Evolutionary conservation across 768 basidiomycete genomes (phyloP), one percentile per base, ranked within the genome.

Genomic region (Trametes cubensis): DNA sequence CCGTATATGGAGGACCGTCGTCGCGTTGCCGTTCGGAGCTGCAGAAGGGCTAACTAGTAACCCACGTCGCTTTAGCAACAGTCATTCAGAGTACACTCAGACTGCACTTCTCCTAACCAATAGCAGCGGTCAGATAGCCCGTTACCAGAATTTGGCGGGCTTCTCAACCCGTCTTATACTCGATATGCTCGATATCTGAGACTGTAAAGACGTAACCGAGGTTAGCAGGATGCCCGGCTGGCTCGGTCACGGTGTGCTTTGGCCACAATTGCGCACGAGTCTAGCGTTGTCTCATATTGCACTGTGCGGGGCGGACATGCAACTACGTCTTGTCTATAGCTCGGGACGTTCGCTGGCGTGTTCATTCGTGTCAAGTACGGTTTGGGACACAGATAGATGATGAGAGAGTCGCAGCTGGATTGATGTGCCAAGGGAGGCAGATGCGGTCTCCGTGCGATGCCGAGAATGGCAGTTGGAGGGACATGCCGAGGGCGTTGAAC

Each of bases 391-490:
- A 44, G 6, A 44, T 6, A 21, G 20, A 17, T 11, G 51, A 49
- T 18, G 48, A 25, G 23, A 34, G 18, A 18, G 13, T 1, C 55
- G 45, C 30, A 48, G 55, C 17, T 45, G 55, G 17, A 21, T 23
- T 57, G 56, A 48, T 57, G 46, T 47, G 55, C 28, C 44, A 47
- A 45, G 48, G n/a, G 26, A 26, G 25, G 25, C 5, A 17, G 34
- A 34, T 34, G 11, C 34, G 34, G 34, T 34, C 34, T 34, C 34
- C 34, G 34, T 34, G 34, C 34, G 48, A 57, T 38, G 56, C 56
- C 56, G 56, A 57, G 56, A 57, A 55, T 25, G 46, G 56, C 46
- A 48, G 45, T 18, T 23, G 45, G 17, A 28, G 20, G 34, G 42
- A 44, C 17, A 44, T 17, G 56, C 18, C 30, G 46, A 17, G 1